phyloP scores from a whole-genome alignment of 2,329 filamentous ascomycete species.

The Colletotrichum noveboracense region DNA sequence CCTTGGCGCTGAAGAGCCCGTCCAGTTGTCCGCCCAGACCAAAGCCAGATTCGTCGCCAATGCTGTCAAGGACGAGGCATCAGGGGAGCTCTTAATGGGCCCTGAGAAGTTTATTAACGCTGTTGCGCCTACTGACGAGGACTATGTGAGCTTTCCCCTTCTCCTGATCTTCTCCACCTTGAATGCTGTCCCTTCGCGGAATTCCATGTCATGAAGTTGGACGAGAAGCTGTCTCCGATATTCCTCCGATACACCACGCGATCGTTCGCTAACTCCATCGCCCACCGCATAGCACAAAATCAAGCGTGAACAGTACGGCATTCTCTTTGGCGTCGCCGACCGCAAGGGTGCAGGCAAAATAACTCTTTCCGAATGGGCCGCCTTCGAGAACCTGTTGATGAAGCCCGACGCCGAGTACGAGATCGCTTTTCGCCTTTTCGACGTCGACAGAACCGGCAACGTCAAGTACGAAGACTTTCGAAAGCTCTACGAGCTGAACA shows the following conservation, averaged over 20 bases:
- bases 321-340: slow-evolving; percentile 93
- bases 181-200: background rate
- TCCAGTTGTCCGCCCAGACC: slow-evolving; percentile 75
- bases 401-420: slow-evolving; percentile 99
- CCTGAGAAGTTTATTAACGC: slow-evolving; percentile 90
- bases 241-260: slow-evolving; percentile 1
- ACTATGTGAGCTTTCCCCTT: slow-evolving; percentile 72
- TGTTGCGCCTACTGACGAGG: slow-evolving; percentile 83
- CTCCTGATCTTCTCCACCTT: background rate
- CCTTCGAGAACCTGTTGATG: slow-evolving; percentile 90
- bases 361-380: slow-evolving; percentile 83
- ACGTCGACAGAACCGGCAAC: slow-evolving; percentile 79
- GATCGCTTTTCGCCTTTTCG: slow-evolving; percentile 96
- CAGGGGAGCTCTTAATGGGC: slow-evolving; percentile 80
- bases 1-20: slow-evolving; percentile 64
- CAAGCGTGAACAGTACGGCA: slow-evolving; percentile 90
- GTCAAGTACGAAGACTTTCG: slow-evolving; percentile 93
- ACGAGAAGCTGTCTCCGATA: background rate
- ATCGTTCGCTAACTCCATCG: background rate
- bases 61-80: slow-evolving; percentile 75
- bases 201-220: background rate
- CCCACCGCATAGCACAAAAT: slow-evolving; percentile 85
- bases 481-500: slow-evolving; percentile 85
- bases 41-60: slow-evolving; percentile 78
- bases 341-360: slow-evolving; percentile 75